Base-by-base conservation (phyloP, 2,329 filamentous ascomycete genomes). In the Pleoardoris graminearum region DNA sequence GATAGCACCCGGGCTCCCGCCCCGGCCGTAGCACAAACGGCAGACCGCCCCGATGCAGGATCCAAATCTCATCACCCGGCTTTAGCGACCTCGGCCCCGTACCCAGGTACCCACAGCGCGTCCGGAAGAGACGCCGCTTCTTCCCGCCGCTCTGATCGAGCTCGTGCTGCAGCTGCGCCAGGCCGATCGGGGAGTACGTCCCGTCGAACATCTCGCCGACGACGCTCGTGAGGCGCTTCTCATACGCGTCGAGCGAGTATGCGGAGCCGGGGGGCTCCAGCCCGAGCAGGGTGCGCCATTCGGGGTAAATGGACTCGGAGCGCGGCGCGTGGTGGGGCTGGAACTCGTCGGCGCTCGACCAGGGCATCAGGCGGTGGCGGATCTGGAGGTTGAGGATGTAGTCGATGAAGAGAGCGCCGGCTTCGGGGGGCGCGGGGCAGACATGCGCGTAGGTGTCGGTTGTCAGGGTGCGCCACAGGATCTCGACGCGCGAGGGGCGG, bases 341-440 rank as follows among this genome's bases (percentile, higher is more conserved):
- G 27, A 68, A 68, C 21, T 60, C 57, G 35, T 63, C 59, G 3
- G 44, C 39, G 49, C 60, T 61, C 8, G 64, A 67, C 63, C 63
- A 68, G 14, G 65, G 65, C 51, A 46, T 66, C 12, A 68, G 48
- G 3, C 60, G 59, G 32, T 68, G 63, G 3, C 62, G 55, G 19
- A 68, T 62, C 42, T 66, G 65, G 6, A 68, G 55, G 48, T 65
- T 66, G 7, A 68, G 51, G 10, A 66, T 61, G 41, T 66, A 68
- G 29, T 66, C 63, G 16, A 68, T 65, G 52, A 68, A 68, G 0
- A 67, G 48, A 0, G 44, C 33, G 1, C 63, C 64, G 1, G 52
- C 46, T 36, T 52, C 7, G 1, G 38, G 2, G 0, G 63, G 65
- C 4, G 65, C 62, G 8, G 62, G 65, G 23, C 56, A 60, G 11